Evolutionary conservation across 352 stramenopile species (phyloP).

Genomic region (Globisporangium rhizosaccharum): DNA sequence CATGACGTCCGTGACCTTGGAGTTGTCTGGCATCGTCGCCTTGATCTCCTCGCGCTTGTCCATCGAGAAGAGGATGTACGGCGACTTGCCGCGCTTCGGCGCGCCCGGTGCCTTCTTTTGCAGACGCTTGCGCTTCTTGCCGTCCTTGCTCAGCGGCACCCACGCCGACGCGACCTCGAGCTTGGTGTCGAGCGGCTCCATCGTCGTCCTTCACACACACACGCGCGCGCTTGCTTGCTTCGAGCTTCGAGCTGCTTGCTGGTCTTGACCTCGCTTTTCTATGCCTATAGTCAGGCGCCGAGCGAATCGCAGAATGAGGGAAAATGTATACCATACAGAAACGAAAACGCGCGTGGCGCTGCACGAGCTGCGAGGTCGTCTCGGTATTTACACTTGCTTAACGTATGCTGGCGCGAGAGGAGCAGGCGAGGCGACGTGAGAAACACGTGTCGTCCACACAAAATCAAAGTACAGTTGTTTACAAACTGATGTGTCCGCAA

Average conservation of each 20-base stretch:
- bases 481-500: too few relatives aligned
- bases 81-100: constrained; percentile 87
- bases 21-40: constrained; percentile 70
- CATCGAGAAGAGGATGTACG: constrained; percentile 92
- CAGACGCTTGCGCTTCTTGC: constrained; percentile 87
- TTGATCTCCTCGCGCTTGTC: constrained; percentile 90
- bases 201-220: constrained; percentile 12
- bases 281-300: constrained; percentile 71
- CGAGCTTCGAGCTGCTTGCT: not conserved
- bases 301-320: constrained; percentile 74
- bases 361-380: not conserved
- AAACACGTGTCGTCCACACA: too few relatives aligned
- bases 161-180: constrained; percentile 34
- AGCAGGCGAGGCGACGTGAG: not conserved
- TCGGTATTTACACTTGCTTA: not conserved
- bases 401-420: not conserved
- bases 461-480: too few relatives aligned
- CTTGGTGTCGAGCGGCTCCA: constrained; percentile 57
- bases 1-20: constrained; percentile 91
- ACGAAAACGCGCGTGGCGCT: constrained; percentile 5
- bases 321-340: constrained; percentile 83
- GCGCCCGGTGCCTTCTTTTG: constrained; percentile 88
- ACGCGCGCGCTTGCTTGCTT: constrained; percentile 12
- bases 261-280: constrained; percentile 64
- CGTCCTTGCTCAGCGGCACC: constrained; percentile 61